These are phyloP conservation scores for Fermentozyma sake DNA, from an alignment of 1,139 yeast genomes.

Conservation along the genomic window DNA sequence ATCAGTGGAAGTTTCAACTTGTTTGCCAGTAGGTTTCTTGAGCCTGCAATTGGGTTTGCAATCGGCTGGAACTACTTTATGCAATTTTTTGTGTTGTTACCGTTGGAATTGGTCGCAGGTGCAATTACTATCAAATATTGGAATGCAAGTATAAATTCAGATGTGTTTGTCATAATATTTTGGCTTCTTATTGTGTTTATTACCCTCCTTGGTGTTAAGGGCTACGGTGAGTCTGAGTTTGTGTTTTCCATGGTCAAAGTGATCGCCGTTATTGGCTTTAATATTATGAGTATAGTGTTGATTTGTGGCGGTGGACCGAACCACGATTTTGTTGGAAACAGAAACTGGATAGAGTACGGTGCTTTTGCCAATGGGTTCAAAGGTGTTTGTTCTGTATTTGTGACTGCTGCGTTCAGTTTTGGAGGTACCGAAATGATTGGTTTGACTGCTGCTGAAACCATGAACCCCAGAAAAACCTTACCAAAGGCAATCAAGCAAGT, in stretches of 20 bases:
- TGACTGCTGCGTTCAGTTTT: constrained; percentile 23
- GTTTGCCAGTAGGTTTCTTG: constrained; percentile 37
- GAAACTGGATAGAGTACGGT: constrained; percentile 38
- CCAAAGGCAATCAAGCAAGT: constrained; percentile 76
- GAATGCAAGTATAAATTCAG: constrained; percentile 34
- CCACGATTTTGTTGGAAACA: constrained; percentile 21
- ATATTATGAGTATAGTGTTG: constrained; percentile 37
- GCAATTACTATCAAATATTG: constrained; percentile 39
- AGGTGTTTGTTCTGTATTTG: constrained; percentile 45
- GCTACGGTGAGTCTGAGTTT: constrained; percentile 45
- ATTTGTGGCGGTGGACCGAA: constrained; percentile 36
- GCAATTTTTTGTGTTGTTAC: constrained; percentile 23
- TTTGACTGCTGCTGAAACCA: constrained; percentile 46
- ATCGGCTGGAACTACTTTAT: constrained; percentile 42
- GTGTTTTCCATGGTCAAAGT: constrained; percentile 35
- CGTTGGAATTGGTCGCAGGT: constrained; percentile 33
- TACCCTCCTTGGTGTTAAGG: constrained; percentile 37
- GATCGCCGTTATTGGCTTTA: constrained; percentile 36
- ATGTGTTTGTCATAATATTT: constrained; percentile 35
- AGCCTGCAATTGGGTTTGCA: constrained; percentile 40
- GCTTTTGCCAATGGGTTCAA: constrained; percentile 40
- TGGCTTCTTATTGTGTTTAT: constrained; percentile 33
- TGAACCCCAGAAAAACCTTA: constrained; percentile 44
- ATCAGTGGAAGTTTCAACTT: constrained; percentile 37
- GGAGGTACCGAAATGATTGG: constrained; percentile 42